Conservation (phyloP, 2,329 filamentous ascomycete species). For the Pseudodiploospora longispora region DNA sequence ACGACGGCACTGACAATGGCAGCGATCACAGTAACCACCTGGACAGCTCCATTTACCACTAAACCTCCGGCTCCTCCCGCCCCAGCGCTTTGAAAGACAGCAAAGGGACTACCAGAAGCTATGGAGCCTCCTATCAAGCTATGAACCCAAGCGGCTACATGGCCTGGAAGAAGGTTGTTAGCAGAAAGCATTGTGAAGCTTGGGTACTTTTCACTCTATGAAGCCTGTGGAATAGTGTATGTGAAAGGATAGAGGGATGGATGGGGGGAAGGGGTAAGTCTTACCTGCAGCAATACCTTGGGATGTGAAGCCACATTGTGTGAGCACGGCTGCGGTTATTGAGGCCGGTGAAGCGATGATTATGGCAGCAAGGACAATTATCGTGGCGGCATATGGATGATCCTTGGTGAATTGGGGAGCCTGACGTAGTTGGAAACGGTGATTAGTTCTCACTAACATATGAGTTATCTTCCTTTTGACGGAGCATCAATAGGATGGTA, state of each 20-base stretch:
- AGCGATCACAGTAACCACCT: slow-evolving; percentile 9
- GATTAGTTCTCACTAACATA: no score
- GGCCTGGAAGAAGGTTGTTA: not conserved
- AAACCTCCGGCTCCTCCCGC: slow-evolving; percentile 18
- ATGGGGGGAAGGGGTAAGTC: not conserved
- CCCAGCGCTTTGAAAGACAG: slow-evolving; percentile 22
- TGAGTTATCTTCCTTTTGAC: no score
- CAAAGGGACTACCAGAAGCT: slow-evolving; percentile 13
- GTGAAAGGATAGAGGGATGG: no score
- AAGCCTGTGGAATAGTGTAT: no score
- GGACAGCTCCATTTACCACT: slow-evolving; percentile 13
- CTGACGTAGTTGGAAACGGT: no score
- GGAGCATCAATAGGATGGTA: no score
- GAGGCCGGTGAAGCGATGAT: not conserved
- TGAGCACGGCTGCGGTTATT: not conserved
- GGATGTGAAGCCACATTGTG: not conserved
- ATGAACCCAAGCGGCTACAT: slow-evolving; percentile 16
- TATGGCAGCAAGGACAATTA: not conserved
- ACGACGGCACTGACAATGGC: not conserved
- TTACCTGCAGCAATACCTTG: not conserved
- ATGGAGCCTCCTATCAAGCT: slow-evolving; percentile 17
- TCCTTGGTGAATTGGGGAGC: not conserved
- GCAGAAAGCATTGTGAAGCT: no score
- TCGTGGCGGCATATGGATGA: not conserved
- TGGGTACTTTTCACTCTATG: no score